Conservation (phyloP, 441 rosid genomes). For the Eruca vesicaria region DNA sequence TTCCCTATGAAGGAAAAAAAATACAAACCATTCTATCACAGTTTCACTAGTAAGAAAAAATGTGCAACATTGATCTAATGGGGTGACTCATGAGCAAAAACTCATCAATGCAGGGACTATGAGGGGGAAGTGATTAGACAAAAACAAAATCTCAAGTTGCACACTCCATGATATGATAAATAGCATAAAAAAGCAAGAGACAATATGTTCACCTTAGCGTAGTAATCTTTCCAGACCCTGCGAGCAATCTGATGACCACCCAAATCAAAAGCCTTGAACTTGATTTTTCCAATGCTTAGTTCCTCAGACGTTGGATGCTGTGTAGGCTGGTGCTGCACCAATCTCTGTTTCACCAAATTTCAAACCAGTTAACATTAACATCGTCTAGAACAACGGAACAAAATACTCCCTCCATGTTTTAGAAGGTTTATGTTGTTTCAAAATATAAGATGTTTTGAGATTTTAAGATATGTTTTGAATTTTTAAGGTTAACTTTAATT, state of each 20-base stretch:
- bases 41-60: neutral
- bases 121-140: neutral
- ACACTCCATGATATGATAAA: neutral
- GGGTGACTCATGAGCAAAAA: neutral
- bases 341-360: neutral
- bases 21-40: neutral
- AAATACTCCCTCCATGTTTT: no score
- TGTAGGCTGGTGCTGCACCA: neutral
- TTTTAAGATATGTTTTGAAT: no score
- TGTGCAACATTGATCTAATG: neutral
- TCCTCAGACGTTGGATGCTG: neutral
- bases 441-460: no score
- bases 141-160: neutral
- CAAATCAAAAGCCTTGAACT: constrained; percentile 34
- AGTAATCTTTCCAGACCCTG: constrained; percentile 92
- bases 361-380: neutral
- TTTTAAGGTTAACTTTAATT: no score
- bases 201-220: constrained; percentile 70
- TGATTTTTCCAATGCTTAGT: neutral
- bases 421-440: no score
- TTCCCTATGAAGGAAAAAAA: neutral
- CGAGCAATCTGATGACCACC: constrained; percentile 98
- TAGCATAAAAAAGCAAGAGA: neutral
- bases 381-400: no score
- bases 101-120: neutral